Percentiles rank a stretch among this genome's conserved stretches.
phyloP scores from a whole-genome alignment of 2,329 filamentous ascomycete genomes.

The Colletotrichum eremochloae region DNA sequence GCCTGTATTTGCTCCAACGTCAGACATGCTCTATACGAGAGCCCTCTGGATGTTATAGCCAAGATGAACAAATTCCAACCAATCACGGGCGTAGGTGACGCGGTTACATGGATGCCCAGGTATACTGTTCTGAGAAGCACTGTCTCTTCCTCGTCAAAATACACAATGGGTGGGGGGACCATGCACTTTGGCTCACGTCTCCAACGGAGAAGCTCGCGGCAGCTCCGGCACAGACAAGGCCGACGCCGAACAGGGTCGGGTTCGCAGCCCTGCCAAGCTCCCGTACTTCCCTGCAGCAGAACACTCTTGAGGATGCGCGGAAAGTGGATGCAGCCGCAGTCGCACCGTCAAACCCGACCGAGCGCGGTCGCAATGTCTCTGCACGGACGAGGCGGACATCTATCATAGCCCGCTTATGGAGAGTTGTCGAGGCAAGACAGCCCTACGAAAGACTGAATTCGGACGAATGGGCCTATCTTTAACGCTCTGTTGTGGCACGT shows the following conservation, averaged over 20 bases:
- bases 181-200: neutral
- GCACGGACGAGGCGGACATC: slow-evolving; percentile 8
- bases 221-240: neutral
- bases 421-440: slow-evolving; percentile 15
- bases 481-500: neutral
- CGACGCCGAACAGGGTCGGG: neutral
- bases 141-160: neutral
- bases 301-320: neutral
- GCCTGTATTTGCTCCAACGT: neutral
- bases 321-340: slow-evolving; percentile 8
- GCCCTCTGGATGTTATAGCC: neutral
- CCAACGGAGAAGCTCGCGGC: neutral
- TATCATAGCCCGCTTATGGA: neutral
- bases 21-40: neutral
- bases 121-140: neutral
- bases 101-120: neutral
- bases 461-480: slow-evolving; percentile 15
- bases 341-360: slow-evolving; percentile 9
- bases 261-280: neutral
- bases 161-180: neutral
- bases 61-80: neutral
- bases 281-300: neutral
- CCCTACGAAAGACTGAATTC: slow-evolving; percentile 11
- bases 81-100: neutral
- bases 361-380: slow-evolving; percentile 14